Percentiles rank a stretch among this genome's conserved stretches.
Evolutionary conservation across 306 rosid genomes (phyloP).

Genomic region (Oemleria cerasiformis): DNA sequence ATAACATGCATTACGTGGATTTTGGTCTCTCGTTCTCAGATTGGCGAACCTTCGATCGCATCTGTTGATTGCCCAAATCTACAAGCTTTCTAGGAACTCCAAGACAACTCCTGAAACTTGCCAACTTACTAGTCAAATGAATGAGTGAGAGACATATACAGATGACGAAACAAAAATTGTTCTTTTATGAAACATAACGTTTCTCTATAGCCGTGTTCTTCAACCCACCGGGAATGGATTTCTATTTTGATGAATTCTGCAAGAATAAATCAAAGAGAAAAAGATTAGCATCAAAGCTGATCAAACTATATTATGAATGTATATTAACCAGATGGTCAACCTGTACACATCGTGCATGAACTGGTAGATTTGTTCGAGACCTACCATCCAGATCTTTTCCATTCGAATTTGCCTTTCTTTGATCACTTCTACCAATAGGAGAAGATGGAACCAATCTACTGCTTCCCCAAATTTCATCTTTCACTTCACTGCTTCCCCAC

Average conservation of each 20-base stretch:
- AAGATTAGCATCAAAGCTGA: slow-evolving; percentile 1
- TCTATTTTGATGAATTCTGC: slow-evolving; percentile 18
- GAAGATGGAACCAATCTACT: slow-evolving; percentile 13
- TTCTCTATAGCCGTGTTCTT: slow-evolving; percentile 15
- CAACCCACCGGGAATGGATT: not conserved
- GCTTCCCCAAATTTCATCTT: too few species aligned
- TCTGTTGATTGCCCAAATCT: slow-evolving; percentile 1
- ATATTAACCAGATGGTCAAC: not conserved
- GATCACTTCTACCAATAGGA: slow-evolving; percentile 14
- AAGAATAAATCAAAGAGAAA: not conserved
- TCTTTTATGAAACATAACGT: slow-evolving; percentile 14
- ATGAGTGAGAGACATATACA: not conserved
- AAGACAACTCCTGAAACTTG: slow-evolving; percentile 13
- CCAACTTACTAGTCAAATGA: not conserved
- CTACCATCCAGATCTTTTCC: slow-evolving; percentile 6
- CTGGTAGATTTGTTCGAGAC: slow-evolving; percentile 9
- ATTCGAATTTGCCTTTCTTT: not conserved
- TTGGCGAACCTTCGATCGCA: not conserved
- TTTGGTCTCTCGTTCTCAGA: slow-evolving; percentile 21
- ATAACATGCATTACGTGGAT: slow-evolving; percentile 9
- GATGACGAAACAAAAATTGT: not conserved
- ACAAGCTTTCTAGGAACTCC: slow-evolving; percentile 5
- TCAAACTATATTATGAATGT: not conserved
- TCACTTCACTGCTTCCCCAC: too few species aligned
- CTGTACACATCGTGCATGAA: slow-evolving; percentile 18